phyloP scores from a whole-genome alignment of 2,329 filamentous ascomycete genomes.

The Trichoderma hamatum region DNA sequence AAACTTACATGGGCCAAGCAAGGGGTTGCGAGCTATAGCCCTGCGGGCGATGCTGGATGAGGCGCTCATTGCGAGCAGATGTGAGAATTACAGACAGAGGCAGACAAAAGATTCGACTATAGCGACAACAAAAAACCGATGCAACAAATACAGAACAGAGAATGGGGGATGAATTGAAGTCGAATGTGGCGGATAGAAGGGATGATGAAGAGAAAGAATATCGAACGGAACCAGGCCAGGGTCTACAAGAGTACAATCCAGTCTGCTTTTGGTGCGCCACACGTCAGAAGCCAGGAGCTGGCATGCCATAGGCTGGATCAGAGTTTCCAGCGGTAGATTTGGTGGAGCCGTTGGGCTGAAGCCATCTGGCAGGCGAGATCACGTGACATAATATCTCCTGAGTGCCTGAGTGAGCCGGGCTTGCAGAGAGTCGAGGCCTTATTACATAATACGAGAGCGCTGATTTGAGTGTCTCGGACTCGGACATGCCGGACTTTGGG shows the following conservation, averaged over 20 bases:
- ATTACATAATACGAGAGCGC: slow-evolving; percentile 16
- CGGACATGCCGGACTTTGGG: slow-evolving; percentile 17
- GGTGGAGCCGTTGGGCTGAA: slow-evolving; percentile 20
- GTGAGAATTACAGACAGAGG: background rate
- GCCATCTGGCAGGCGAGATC: slow-evolving; percentile 10
- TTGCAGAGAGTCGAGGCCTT: background rate
- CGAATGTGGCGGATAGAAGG: slow-evolving; percentile 11
- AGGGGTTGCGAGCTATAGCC: slow-evolving; percentile 57
- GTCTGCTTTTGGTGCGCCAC: slow-evolving; percentile 23
- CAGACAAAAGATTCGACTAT: background rate
- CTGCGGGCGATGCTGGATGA: slow-evolving; percentile 59
- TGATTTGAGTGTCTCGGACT: slow-evolving; percentile 5
- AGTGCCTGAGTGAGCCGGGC: background rate
- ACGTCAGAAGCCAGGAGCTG: slow-evolving; percentile 9
- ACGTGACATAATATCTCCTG: slow-evolving; percentile 22
- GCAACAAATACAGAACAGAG: background rate
- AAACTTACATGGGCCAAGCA: slow-evolving; percentile 52
- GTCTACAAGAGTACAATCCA: background rate
- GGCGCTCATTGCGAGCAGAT: slow-evolving; percentile 53
- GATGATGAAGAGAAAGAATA: slow-evolving; percentile 25
- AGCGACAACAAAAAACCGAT: background rate
- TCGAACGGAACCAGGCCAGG: slow-evolving; percentile 16
- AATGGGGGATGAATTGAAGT: slow-evolving; percentile 17
- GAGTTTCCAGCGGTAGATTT: slow-evolving; percentile 16
- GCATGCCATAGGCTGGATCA: slow-evolving; percentile 23